phyloP scores from a whole-genome alignment of 192 early-diverging fungal genomes.

The Allomyces arbusculus region DNA sequence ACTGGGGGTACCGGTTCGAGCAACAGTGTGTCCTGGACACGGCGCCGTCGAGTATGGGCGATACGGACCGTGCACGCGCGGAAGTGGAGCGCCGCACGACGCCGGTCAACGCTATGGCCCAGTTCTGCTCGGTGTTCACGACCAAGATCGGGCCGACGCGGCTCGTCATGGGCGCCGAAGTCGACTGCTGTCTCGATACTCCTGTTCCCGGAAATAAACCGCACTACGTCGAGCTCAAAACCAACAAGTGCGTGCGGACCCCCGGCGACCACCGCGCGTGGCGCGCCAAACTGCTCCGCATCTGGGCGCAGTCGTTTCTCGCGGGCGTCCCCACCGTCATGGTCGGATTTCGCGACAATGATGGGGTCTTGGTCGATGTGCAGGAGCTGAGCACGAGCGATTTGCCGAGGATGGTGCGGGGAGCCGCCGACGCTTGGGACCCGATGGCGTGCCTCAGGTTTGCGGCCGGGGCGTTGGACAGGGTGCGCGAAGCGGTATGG shows the following conservation, averaged over 20 bases:
- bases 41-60: constrained; percentile 21
- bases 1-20: constrained; percentile 86
- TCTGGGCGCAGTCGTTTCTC: constrained; percentile 86
- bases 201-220: background rate
- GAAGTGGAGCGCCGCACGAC: constrained; percentile 11
- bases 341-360: constrained; percentile 65
- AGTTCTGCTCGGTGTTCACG: constrained; percentile 74
- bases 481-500: background rate
- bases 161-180: constrained; percentile 75
- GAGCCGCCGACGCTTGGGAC: background rate
- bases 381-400: constrained; percentile 53
- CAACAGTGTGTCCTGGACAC: constrained; percentile 39
- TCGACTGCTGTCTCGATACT: constrained; percentile 58
- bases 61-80: constrained; percentile 3
- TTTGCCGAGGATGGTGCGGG: constrained; percentile 55
- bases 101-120: constrained; percentile 57
- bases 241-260: constrained; percentile 5
- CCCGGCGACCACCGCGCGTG: background rate
- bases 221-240: constrained; percentile 78
- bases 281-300: constrained; percentile 66
- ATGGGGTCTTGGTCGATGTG: constrained; percentile 31
- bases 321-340: constrained; percentile 65
- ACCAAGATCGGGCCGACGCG: constrained; percentile 45
- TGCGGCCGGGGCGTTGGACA: background rate
- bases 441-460: background rate